These are phyloP conservation scores for Rickenella mellea DNA, from an alignment of 768 basidiomycete genomes.

Conservation along the genomic window DNA sequence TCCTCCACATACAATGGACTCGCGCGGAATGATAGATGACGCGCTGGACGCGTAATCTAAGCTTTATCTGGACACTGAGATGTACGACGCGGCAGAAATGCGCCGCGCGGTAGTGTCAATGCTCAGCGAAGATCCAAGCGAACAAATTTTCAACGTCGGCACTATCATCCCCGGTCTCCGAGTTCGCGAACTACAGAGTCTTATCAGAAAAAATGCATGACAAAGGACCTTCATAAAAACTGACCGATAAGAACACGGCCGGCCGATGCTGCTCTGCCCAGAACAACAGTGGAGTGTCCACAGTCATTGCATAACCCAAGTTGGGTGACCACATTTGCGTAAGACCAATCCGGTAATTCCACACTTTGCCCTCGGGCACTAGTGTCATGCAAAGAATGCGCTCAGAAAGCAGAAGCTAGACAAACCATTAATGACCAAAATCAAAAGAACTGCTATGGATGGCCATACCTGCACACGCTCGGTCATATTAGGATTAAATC, in stretches of 20 bases:
- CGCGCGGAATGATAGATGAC: constrained; percentile 26
- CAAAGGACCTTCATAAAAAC: constrained; percentile 19
- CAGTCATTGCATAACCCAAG: constrained; percentile 71
- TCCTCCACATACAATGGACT: constrained; percentile 20
- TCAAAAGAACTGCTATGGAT: too few species aligned
- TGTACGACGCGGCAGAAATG: constrained; percentile 24
- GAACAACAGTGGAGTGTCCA: constrained; percentile 91
- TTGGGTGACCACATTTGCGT: constrained; percentile 86
- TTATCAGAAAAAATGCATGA: constrained; percentile 4
- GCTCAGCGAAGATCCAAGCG: constrained; percentile 40
- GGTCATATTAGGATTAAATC: constrained; percentile 97
- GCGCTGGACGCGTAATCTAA: constrained; percentile 36
- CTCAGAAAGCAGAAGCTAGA: constrained; percentile 89
- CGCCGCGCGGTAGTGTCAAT: constrained; percentile 12
- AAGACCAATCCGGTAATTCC: constrained; percentile 94
- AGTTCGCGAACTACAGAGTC: constrained; percentile 66
- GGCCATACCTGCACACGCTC: constrained; percentile 94
- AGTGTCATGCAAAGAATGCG: constrained; percentile 93
- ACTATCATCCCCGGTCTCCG: constrained; percentile 86
- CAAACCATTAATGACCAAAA: background rate
- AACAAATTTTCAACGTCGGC: constrained; percentile 95
- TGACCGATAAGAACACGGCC: constrained; percentile 83
- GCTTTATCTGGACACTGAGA: constrained; percentile 32
- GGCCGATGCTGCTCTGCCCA: constrained; percentile 95
- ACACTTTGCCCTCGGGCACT: constrained; percentile 87